phyloP scores from a whole-genome alignment of 176 grass and related monocot genomes.

The Carex cristatella region DNA sequence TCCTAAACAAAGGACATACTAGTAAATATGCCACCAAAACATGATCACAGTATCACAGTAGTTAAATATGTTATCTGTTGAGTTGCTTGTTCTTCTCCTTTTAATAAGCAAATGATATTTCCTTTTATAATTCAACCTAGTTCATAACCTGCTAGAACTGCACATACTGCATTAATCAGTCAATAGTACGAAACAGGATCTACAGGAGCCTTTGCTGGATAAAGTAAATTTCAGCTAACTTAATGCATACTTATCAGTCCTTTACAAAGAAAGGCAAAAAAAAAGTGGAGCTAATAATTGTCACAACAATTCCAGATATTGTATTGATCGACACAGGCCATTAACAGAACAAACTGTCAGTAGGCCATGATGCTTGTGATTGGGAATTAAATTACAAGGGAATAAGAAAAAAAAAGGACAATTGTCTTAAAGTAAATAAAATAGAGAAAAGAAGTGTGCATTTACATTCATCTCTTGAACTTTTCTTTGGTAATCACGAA shows the following conservation, averaged over 20 bases:
- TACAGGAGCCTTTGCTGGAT: background rate
- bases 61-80: background rate
- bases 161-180: background rate
- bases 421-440: slow-evolving; percentile 12
- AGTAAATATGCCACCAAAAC: slow-evolving; percentile 5
- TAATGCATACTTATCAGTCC: background rate
- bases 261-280: background rate
- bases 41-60: background rate
- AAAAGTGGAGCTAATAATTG: background rate
- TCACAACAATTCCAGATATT: background rate
- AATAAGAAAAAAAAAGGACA: background rate
- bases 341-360: slow-evolving; percentile 19
- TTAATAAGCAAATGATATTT: background rate
- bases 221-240: background rate
- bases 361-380: slow-evolving; percentile 10
- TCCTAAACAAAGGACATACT: slow-evolving; percentile 46
- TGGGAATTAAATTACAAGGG: background rate
- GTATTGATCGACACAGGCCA: background rate
- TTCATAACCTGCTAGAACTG: background rate
- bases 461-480: slow-evolving; percentile 99
- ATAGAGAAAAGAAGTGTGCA: slow-evolving; percentile 13
- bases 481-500: slow-evolving; percentile 95
- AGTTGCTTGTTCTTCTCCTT: background rate
- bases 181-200: background rate
- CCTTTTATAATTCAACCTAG: background rate